phyloP scores from a whole-genome alignment of 2,329 filamentous ascomycete genomes.

The Claviceps maximensis region DNA sequence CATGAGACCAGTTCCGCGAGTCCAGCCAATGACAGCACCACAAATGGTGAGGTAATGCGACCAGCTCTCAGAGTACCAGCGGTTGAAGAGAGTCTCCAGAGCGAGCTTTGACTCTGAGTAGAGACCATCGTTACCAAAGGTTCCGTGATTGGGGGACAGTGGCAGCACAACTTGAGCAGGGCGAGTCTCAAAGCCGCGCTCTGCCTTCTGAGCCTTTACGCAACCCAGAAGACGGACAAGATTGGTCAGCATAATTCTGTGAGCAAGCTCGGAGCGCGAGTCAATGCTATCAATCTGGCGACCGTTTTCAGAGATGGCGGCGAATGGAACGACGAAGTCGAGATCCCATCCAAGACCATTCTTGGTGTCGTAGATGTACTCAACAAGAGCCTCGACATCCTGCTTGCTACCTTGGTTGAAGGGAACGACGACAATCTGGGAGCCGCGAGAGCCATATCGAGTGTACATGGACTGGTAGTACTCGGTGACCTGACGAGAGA shows the following conservation, averaged over 20 bases:
- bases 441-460: constrained; percentile 82
- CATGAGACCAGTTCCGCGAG: constrained; percentile 95
- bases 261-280: constrained; percentile 92
- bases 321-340: constrained; percentile 90
- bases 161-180: constrained; percentile 94
- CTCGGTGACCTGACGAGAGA: constrained; percentile 93
- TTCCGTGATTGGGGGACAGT: constrained; percentile 94
- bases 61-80: constrained; percentile 98
- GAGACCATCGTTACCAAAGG: constrained; percentile 92
- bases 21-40: constrained; percentile 97
- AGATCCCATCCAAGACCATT: constrained; percentile 96
- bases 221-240: constrained; percentile 78
- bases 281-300: constrained; percentile 95
- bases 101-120: constrained; percentile 98
- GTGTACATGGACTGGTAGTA: constrained; percentile 99
- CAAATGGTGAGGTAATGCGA: constrained; percentile 95
- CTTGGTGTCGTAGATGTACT: constrained; percentile 96
- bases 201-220: constrained; percentile 82
- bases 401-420: constrained; percentile 99
- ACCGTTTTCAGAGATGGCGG: constrained; percentile 93
- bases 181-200: constrained; percentile 81
- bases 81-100: constrained; percentile 93
- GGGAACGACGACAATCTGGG: constrained; percentile 92
- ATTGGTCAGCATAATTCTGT: constrained; percentile 98
- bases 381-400: constrained; percentile 82